Evolutionary conservation across 2,329 filamentous ascomycete genomes (phyloP), one percentile per base, ranked within the genome.

Genomic region (Iodosphaeria phyllophila): DNA sequence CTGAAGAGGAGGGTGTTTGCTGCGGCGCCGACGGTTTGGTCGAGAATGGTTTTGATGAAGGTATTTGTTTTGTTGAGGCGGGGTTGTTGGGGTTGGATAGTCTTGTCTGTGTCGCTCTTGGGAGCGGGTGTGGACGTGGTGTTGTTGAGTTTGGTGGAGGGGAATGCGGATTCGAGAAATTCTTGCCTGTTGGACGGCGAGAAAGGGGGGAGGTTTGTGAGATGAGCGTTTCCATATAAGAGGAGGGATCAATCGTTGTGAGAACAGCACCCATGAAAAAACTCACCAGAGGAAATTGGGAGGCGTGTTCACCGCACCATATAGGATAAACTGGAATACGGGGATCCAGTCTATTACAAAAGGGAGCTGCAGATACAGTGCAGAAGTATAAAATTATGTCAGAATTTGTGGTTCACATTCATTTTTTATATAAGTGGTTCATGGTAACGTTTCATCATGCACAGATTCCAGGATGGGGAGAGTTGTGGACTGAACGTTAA

Each of bases 211-310:
- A 13, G 3, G 10, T 3, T 4, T 16, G 14, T n/a, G 9, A 13
- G 14, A 11, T 3, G 22, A 8, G n/a, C 7, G 12, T 9, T 25
- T 20, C 18, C 12, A 9, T 5, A 16, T 12, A 16, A 16, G 8
- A 18, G 17, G 4, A 10, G 12, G n/a, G 19, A 12, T 22, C 8
- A 13, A 7, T 8, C 18, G 8, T n/a, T 19, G n/a, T 8, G 8
- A 19, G n/a, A 19, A 19, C 18, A 8, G n/a, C 18, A 19, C 18
- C 8, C 5, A 16, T 10, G 11, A 13, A 22, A 18, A 17, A n/a
- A 47, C 52, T 37, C 46, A 70, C 83, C 82, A 92, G 38, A 79
- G 44, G 42, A 82, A 79, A 50, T 93, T 93, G 22, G 77, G 77
- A 3, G 83, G 82, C 20, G 73, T 75, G 47, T 63, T 74, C 30